A percentile compares a stretch with the other conserved stretches of the same genome.
phyloP scores from a whole-genome alignment of 176 grass and related monocot genomes.

The Melocanna baccifera region DNA sequence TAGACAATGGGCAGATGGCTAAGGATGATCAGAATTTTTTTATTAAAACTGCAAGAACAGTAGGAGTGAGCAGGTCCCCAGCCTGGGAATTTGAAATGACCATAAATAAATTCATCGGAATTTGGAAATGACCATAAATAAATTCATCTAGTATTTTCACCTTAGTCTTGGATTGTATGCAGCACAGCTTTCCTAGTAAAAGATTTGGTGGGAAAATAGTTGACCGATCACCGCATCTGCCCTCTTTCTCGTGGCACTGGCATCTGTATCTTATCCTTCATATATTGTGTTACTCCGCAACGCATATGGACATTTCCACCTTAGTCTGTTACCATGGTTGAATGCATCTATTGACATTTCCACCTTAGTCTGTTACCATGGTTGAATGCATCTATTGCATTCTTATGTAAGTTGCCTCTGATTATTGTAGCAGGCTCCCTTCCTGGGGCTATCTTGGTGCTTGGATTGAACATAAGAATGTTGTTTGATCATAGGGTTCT shows the following conservation, averaged over 20 bases:
- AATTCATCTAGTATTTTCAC: not conserved
- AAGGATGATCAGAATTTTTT: not conserved
- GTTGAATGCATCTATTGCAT: not conserved
- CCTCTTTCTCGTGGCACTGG: not conserved
- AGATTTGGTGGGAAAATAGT: not conserved
- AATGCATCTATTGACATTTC: not conserved
- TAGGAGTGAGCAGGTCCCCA: not conserved
- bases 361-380: not conserved
- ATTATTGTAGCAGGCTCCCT: not conserved
- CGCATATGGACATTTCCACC: not conserved
- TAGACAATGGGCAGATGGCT: not conserved
- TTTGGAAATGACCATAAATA: not conserved
- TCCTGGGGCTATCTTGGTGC: not conserved
- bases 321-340: not conserved
- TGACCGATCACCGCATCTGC: not conserved
- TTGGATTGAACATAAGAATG: slow-evolving; percentile 1
- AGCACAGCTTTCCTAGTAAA: not conserved
- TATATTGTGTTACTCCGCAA: not conserved
- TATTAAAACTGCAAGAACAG: not conserved
- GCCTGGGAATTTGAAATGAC: not conserved
- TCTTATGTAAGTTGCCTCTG: slow-evolving; percentile 2
- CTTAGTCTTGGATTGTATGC: not conserved
- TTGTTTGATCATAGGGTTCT: slow-evolving; percentile 6
- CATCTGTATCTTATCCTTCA: not conserved
- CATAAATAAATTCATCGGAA: not conserved